Evolutionary conservation across 2,329 filamentous ascomycete species (phyloP).

Genomic region (Neocatenulostroma microsporum): DNA sequence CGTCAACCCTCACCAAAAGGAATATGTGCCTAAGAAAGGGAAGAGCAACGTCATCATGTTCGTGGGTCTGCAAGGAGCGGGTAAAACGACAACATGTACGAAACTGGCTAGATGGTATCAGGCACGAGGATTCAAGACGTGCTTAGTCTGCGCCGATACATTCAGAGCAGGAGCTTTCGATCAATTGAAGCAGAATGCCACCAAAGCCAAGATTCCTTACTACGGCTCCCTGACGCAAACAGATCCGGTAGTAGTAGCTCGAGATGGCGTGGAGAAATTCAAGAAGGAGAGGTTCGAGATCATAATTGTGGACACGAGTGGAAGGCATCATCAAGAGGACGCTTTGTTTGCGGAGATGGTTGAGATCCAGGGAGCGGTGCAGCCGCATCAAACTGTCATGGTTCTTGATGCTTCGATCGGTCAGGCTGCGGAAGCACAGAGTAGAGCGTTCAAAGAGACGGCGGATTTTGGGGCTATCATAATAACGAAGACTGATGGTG

Average conservation of each 20-base stretch:
- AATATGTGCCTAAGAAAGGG: constrained; percentile 95
- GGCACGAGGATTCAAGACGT: constrained; percentile 83
- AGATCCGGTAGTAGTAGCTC: constrained; percentile 84
- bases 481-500: constrained; percentile 96
- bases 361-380: constrained; percentile 85
- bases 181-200: constrained; percentile 97
- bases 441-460: constrained; percentile 92
- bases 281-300: constrained; percentile 98
- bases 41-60: constrained; percentile 99
- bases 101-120: constrained; percentile 95
- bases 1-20: constrained; percentile 88
- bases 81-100: constrained; percentile 97
- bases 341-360: constrained; percentile 97
- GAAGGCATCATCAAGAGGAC: constrained; percentile 87
- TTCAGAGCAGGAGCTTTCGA: constrained; percentile 98
- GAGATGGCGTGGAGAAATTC: constrained; percentile 97
- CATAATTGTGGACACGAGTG: constrained; percentile 96
- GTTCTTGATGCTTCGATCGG: constrained; percentile 95
- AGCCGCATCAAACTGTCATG: constrained; percentile 95
- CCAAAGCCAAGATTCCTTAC: constrained; percentile 98
- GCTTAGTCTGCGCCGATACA: constrained; percentile 93
- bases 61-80: constrained; percentile 92
- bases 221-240: constrained; percentile 95
- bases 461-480: constrained; percentile 98
- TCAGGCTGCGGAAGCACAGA: constrained; percentile 89